Conservation (phyloP, 306 rosid species). For the Trichosanthes cucumerina region DNA sequence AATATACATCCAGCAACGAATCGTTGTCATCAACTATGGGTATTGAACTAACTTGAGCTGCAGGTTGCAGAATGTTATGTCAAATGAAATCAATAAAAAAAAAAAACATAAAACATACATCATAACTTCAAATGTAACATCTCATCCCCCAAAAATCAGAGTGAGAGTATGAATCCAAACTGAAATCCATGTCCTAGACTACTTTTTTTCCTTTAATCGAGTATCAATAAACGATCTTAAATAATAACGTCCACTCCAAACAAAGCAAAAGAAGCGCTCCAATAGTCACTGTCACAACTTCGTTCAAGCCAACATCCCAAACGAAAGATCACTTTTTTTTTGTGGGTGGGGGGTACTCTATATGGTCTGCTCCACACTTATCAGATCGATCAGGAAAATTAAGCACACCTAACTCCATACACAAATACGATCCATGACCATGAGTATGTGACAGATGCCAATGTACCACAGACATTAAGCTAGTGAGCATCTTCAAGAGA, state of each 20-base stretch:
- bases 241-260: neutral
- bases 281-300: neutral
- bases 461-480: neutral
- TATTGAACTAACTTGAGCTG: constrained; percentile 75
- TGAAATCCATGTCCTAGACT: neutral
- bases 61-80: neutral
- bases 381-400: neutral
- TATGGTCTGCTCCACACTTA: neutral
- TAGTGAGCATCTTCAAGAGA: neutral
- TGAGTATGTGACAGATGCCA: neutral
- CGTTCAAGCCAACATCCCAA: neutral
- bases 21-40: constrained; percentile 92
- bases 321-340: too few relatives aligned
- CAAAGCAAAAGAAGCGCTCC: neutral
- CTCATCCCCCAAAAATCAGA: neutral
- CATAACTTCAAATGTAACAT: neutral
- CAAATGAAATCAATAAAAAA: neutral
- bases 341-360: too few relatives aligned
- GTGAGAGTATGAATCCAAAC: neutral
- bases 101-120: neutral
- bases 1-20: constrained; percentile 86
- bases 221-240: neutral
- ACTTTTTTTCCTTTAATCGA: neutral
- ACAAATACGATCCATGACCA: neutral
- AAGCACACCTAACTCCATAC: neutral